These are phyloP conservation scores for Gentiana macrophylla DNA, from an alignment of 257 asterid genomes.

Conservation along the genomic window DNA sequence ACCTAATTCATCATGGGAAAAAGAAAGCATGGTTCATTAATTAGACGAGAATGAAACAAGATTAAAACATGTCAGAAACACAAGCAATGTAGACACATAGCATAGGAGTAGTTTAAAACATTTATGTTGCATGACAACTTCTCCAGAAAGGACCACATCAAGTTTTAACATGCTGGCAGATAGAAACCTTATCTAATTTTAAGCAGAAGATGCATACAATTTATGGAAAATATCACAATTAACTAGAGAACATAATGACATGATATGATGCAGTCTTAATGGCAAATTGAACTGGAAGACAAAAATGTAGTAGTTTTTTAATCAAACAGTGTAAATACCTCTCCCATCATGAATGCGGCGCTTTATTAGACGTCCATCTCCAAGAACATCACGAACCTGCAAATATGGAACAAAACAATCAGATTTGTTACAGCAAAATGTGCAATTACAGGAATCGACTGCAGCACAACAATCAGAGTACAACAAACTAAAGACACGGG, in stretches of 20 bases:
- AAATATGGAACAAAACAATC: constrained; percentile 3
- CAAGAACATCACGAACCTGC: constrained; percentile 96
- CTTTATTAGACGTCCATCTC: constrained; percentile 94
- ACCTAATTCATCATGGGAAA: constrained; percentile 42
- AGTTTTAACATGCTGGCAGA: no score
- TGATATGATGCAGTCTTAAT: neutral
- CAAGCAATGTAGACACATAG: neutral
- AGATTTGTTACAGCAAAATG: no score
- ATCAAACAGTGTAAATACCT: constrained; percentile 22
- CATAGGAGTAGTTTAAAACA: no score
- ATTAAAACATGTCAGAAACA: neutral
- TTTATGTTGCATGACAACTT: no score
- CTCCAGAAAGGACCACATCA: no score
- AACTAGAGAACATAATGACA: neutral
- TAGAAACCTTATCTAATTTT: no score
- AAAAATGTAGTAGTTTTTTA: neutral
- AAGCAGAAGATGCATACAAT: no score
- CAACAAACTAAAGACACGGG: no score
- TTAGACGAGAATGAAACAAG: neutral
- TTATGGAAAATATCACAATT: neutral
- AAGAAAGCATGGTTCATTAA: constrained; percentile 9
- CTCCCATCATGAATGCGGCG: constrained; percentile 86
- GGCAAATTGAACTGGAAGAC: neutral
- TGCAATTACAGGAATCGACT: neutral
- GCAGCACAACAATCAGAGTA: neutral